Base-by-base conservation (phyloP, 2,329 filamentous ascomycete genomes). In the Pseudocercospora eumusae region DNA sequence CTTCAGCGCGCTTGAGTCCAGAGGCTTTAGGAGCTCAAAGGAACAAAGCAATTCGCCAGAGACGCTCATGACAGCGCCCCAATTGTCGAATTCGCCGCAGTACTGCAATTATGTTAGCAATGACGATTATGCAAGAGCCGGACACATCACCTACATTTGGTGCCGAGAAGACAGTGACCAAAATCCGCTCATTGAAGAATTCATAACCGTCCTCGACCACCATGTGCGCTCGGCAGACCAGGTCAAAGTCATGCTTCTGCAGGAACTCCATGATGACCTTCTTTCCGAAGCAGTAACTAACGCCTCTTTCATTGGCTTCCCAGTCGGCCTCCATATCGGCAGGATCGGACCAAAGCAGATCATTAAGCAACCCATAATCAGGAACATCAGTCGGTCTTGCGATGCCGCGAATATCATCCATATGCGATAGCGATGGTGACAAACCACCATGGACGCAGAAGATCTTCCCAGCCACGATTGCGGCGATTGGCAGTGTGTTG, bases 121-220 rank as follows among this genome's bases (percentile, higher is more conserved):
- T 23, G 18, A 10, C 15, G 3, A 53, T 53, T 25, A 20, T 15
- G 23, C 49, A 21, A 49, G 7, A 28, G 28, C 8, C 4, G 6
- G 3, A 4, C 6, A n/a, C 20, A 50, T 7, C 11, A 61, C 67
- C 64, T 82, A 96, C 92, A 73, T 99, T 99, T 25, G 95, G 95
- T 55, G 95, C 95, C 66, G 92, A 97, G 76, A 99, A 99, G 1
- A 99, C 93, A 1, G 95, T 99, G 50, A 99, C 95, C 63, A 99
- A 78, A 50, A 97, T 90, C 62, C 95, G 85, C 75, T 99, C 95
- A 65, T 91, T 96, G 77, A 98, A 99, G 77, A 99, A 99, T 73
- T 99, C 95, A 77, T 99, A 99, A 10, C 95, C 95, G 75, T 99
- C 95, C 77, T 99, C 95, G 21, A 99, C 95, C 57, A 99, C 95